Conservation (phyloP, 139 green algal genomes). For the Prasinococcaceae sp. region DNA sequence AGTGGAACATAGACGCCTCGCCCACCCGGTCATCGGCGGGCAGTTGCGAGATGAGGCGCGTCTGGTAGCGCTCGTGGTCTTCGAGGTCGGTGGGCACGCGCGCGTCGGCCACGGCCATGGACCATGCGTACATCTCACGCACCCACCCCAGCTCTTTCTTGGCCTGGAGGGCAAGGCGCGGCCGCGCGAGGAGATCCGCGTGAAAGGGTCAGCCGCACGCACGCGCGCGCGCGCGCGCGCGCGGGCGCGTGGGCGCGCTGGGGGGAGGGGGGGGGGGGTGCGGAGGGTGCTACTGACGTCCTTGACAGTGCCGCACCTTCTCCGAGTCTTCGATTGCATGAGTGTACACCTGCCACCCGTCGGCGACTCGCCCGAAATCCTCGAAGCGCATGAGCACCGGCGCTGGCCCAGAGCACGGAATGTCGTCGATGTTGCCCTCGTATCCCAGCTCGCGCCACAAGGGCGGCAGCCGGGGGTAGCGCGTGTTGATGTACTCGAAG, state of each 20-base stretch:
- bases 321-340: constrained; percentile 53
- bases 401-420: constrained; percentile 42
- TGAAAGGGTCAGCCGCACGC: too few species aligned
- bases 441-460: constrained; percentile 32
- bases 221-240: too few species aligned
- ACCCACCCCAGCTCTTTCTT: constrained; percentile 59
- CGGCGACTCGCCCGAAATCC: constrained; percentile 40
- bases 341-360: constrained; percentile 53
- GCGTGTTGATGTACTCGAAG: constrained; percentile 11
- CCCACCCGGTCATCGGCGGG: constrained; percentile 52
- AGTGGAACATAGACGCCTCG: constrained; percentile 61
- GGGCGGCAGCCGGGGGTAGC: constrained; percentile 2
- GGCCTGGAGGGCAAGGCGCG: too few species aligned
- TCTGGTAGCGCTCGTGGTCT: not conserved
- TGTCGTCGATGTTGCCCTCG: constrained; percentile 19
- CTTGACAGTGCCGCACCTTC: too few species aligned
- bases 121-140: constrained; percentile 82
- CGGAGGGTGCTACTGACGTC: too few species aligned
- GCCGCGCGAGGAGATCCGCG: too few species aligned
- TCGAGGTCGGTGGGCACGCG: not conserved
- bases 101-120: constrained; percentile 23
- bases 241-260: too few species aligned
- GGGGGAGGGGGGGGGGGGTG: too few species aligned
- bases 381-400: constrained; percentile 43
- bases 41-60: constrained; percentile 61